phyloP scores from a whole-genome alignment of 306 rosid genomes.

The Cotoneaster glaucophyllus region DNA sequence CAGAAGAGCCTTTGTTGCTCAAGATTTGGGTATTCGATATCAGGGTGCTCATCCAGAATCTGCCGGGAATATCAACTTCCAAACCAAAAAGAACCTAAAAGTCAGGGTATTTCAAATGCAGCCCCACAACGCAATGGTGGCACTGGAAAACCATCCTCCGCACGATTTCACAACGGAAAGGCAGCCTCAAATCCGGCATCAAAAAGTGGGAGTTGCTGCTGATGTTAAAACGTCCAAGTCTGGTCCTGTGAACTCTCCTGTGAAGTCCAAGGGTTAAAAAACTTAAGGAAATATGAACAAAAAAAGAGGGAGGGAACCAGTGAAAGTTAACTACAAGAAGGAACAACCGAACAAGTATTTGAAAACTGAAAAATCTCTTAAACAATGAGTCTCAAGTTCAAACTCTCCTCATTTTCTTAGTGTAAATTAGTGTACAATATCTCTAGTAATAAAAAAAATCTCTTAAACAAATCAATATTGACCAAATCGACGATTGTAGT shows the following conservation, averaged over 20 bases:
- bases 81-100: conserved; percentile 22
- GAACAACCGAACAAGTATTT: too few species aligned
- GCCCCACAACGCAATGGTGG: conserved; percentile 31
- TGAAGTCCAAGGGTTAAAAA: conserved; percentile 30
- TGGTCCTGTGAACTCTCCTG: conserved; percentile 28
- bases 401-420: too few species aligned
- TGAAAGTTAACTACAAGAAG: conserved; percentile 12
- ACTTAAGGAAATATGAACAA: conserved; percentile 23
- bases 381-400: fast-evolving
- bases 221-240: conserved; percentile 25
- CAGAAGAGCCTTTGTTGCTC: conserved; percentile 38
- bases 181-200: conserved; percentile 4
- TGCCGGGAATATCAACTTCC: conserved; percentile 10
- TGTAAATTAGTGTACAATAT: too few species aligned
- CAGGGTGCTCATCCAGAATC: conserved; percentile 18
- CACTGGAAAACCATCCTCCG: conserved; percentile 6
- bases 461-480: too few species aligned
- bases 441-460: too few species aligned
- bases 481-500: too few species aligned
- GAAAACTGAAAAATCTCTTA: too few species aligned
- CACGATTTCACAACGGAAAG: conserved; percentile 6
- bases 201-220: conserved; percentile 25
- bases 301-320: conserved; percentile 44
- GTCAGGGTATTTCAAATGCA: conserved; percentile 29
- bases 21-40: conserved; percentile 26